Evolutionary conservation across 179 eudicot genomes (phyloP).

Genomic region (Drosera spatulata): DNA sequence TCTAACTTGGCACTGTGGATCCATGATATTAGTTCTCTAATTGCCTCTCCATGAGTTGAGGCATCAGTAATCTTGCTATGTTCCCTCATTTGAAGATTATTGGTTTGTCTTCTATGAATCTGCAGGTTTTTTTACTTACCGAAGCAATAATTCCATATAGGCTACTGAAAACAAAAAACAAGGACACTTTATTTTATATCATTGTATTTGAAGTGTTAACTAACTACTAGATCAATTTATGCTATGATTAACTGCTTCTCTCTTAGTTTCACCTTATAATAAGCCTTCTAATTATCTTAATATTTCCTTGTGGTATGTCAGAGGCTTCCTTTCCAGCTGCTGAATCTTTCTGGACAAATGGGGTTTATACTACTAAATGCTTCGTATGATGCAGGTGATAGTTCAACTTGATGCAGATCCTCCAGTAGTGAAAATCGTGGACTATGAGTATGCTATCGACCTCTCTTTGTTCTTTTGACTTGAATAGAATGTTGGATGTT

Average conservation of each 20-base stretch:
- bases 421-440: conserved; percentile 87
- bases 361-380: conserved; percentile 5
- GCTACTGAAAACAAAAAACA: background rate
- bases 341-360: background rate
- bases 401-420: conserved; percentile 92
- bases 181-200: too few relatives aligned
- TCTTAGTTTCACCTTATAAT: background rate
- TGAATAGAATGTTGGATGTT: background rate
- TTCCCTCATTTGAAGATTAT: background rate
- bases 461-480: conserved; percentile 7
- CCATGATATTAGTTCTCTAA: too few relatives aligned
- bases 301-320: background rate
- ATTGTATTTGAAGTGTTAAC: background rate
- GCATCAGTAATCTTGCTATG: background rate
- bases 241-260: too few relatives aligned
- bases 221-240: too few relatives aligned
- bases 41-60: background rate
- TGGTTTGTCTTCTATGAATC: background rate
- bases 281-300: background rate
- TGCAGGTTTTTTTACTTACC: background rate
- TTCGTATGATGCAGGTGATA: conserved; percentile 49
- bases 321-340: conserved; percentile 1
- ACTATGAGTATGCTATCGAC: conserved; percentile 57
- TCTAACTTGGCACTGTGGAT: too few relatives aligned
- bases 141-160: background rate